Evolutionary conservation across 352 stramenopile species (phyloP).

Genomic region (Aphanomyces cochlioides): DNA sequence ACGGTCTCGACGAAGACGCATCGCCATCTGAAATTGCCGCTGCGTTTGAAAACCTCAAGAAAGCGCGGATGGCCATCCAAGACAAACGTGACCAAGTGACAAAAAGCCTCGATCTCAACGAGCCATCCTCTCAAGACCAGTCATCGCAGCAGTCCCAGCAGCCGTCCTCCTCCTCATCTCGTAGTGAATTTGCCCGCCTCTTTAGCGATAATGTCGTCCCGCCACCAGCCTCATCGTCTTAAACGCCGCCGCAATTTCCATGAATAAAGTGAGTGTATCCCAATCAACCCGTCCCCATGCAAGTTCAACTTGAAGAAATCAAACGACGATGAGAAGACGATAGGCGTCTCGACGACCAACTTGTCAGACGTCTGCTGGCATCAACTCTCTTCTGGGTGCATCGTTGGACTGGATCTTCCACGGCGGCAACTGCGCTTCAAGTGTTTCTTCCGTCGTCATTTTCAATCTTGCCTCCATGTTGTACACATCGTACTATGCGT

Average conservation of each 20-base stretch:
- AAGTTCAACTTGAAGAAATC: too few species aligned
- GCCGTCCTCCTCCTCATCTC: neutral
- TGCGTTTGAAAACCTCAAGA: conserved; percentile 19
- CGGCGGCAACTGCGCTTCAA: too few species aligned
- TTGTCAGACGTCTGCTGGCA: too few species aligned
- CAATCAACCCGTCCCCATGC: too few species aligned
- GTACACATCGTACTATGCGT: neutral
- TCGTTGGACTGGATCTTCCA: too few species aligned
- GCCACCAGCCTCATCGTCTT: neutral
- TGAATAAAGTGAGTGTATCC: neutral
- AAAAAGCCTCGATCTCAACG: neutral
- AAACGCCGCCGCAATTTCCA: too few species aligned
- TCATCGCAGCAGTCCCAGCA: too few species aligned
- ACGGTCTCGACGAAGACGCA: conserved; percentile 5
- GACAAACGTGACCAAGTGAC: conserved; percentile 14
- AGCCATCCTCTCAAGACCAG: neutral
- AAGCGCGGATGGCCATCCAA: neutral
- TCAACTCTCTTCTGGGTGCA: too few species aligned
- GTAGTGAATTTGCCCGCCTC: conserved; percentile 12
- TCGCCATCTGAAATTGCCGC: conserved; percentile 6
- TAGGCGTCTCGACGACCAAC: too few species aligned
- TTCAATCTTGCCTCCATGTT: neutral
- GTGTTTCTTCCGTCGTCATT: neutral
- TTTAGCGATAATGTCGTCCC: conserved; percentile 19
- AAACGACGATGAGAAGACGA: too few species aligned